A percentile compares a stretch with the other conserved stretches of the same genome.
Conservation (phyloP, 441 rosid genomes). For the Raphanus hybrid region DNA sequence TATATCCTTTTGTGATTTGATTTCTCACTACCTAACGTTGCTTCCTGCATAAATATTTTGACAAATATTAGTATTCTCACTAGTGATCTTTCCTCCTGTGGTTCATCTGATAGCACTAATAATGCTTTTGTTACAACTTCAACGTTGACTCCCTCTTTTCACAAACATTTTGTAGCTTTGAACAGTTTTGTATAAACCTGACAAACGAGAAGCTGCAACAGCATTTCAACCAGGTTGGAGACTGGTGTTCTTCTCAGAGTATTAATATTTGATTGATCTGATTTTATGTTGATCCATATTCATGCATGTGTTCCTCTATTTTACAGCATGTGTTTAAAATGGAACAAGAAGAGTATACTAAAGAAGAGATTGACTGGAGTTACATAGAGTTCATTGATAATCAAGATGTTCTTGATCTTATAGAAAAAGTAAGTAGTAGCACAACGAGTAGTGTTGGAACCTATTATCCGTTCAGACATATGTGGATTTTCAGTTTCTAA, state of each 20-base stretch:
- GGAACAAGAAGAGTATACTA: constrained; percentile 87
- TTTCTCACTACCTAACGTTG: constrained; percentile 6
- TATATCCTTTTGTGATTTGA: constrained; percentile 13
- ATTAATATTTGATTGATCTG: constrained; percentile 8
- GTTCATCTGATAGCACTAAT: constrained; percentile 15
- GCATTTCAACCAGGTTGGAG: constrained; percentile 80
- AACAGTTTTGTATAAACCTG: constrained; percentile 83
- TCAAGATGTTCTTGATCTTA: constrained; percentile 75
- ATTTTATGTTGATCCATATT: constrained; percentile 18
- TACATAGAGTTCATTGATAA: constrained; percentile 79
- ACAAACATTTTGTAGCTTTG: constrained; percentile 61
- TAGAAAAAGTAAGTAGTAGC: constrained; percentile 56
- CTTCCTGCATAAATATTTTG: constrained; percentile 10
- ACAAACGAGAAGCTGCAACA: constrained; percentile 88
- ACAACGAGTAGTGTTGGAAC: constrained; percentile 11
- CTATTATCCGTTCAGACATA: neutral
- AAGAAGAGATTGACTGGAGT: constrained; percentile 83
- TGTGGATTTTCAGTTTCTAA: constrained; percentile 33
- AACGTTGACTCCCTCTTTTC: constrained; percentile 14
- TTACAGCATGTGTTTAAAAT: constrained; percentile 81
- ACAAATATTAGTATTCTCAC: constrained; percentile 5
- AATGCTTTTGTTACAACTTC: constrained; percentile 15
- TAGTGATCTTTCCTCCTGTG: constrained; percentile 13
- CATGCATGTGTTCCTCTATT: constrained; percentile 22
- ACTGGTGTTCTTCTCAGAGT: constrained; percentile 26